Evolutionary conservation across 805 yeast genomes (phyloP).

Genomic region (Lipomyces starkeyi): DNA sequence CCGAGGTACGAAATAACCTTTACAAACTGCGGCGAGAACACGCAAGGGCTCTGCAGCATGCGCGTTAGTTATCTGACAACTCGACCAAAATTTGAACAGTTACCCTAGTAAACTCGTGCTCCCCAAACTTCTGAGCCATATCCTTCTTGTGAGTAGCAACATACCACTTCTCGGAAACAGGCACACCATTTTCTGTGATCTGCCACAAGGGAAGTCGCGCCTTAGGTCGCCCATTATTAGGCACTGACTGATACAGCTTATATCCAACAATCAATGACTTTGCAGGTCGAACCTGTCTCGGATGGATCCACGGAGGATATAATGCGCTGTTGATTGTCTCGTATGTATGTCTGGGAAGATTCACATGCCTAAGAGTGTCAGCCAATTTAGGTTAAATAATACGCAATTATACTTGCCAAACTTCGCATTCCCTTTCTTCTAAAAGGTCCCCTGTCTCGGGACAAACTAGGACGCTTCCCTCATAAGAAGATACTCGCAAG

Average conservation of each 20-base stretch:
- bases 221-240: not conserved
- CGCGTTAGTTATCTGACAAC: not conserved
- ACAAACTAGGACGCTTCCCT: slow-evolving; percentile 12
- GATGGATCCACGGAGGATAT: not conserved
- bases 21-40: slow-evolving; percentile 8
- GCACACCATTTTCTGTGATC: not conserved
- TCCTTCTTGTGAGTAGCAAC: not conserved
- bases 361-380: not conserved
- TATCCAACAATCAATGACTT: not conserved
- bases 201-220: slow-evolving; percentile 1
- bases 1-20: slow-evolving; percentile 8
- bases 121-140: not conserved
- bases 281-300: not conserved
- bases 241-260: slow-evolving; percentile 1
- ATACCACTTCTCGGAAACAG: slow-evolving; percentile 1
- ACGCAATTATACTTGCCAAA: not conserved
- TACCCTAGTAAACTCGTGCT: slow-evolving; percentile 1
- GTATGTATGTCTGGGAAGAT: not conserved
- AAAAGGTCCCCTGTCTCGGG: slow-evolving; percentile 18
- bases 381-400: not conserved
- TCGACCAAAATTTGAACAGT: not conserved
- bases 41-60: not conserved
- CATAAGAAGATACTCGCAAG: not conserved
- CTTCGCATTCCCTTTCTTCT: not conserved
- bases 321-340: not conserved